Percentiles rank a stretch among this genome's conserved stretches.
These are phyloP conservation scores for Vairimorpha ceranae DNA, from an alignment of 371 early-diverging fungal species.

Conservation along the genomic window DNA sequence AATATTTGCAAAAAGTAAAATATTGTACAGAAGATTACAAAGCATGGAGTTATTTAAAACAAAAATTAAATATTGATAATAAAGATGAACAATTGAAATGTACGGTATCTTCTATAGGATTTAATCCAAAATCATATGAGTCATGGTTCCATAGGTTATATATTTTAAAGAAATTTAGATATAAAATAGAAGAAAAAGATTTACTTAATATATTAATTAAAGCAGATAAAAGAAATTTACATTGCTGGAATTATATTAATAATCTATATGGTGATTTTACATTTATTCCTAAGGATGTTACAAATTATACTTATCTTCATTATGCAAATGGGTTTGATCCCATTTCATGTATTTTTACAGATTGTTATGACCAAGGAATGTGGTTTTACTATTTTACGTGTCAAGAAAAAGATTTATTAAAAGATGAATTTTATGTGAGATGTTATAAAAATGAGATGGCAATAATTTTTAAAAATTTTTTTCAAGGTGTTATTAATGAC, in stretches of 20 bases:
- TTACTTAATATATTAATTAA: constrained; percentile 26
- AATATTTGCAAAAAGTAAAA: constrained; percentile 36
- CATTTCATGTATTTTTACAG: constrained; percentile 34
- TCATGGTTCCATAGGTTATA: constrained; percentile 53
- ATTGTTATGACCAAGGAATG: constrained; percentile 28
- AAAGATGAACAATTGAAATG: constrained; percentile 29
- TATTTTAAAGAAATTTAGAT: constrained; percentile 3
- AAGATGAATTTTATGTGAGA: constrained; percentile 28
- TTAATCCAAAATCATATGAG: constrained; percentile 54
- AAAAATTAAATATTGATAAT: background rate
- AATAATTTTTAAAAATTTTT: constrained; percentile 26
- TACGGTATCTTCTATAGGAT: constrained; percentile 33
- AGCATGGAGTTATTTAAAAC: constrained; percentile 48
- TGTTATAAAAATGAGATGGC: constrained; percentile 6
- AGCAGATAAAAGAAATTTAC: constrained; percentile 55
- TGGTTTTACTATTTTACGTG: constrained; percentile 39
- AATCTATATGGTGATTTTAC: background rate
- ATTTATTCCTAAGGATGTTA: constrained; percentile 21
- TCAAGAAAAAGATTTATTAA: constrained; percentile 20
- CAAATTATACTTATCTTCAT: constrained; percentile 51
- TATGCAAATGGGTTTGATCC: background rate
- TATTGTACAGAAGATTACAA: constrained; percentile 56
- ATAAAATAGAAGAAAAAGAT: constrained; percentile 27
- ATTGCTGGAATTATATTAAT: constrained; percentile 55
- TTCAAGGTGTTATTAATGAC: constrained; percentile 14